phyloP scores from a whole-genome alignment of 2,329 filamentous ascomycete genomes.

The Xylariomycetidae sp. region DNA sequence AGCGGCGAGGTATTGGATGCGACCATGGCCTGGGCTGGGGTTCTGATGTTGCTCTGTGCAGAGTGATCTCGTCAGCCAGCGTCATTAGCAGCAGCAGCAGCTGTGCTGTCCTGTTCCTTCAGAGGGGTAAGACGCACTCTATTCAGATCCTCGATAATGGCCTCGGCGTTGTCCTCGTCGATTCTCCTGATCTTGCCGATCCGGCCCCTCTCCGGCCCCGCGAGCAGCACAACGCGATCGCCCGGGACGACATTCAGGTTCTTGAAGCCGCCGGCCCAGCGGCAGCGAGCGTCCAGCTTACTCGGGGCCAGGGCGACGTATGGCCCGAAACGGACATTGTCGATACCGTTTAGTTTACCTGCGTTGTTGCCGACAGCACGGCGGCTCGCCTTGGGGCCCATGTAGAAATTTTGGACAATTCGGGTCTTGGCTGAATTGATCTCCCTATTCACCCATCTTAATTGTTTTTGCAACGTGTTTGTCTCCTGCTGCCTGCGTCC shows the following conservation, averaged over 20 bases:
- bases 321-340: no score
- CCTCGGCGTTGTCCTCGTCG: constrained; percentile 45
- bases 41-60: constrained; percentile 30
- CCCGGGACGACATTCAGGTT: constrained; percentile 58
- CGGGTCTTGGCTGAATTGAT: constrained; percentile 46
- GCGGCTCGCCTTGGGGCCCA: constrained; percentile 73
- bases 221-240: constrained; percentile 77
- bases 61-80: background rate
- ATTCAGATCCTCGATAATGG: constrained; percentile 57
- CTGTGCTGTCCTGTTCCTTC: no score
- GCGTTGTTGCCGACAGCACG: no score
- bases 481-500: no score
- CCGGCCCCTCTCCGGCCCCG: constrained; percentile 74
- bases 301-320: no score
- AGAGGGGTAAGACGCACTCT: constrained; percentile 43
- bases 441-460: constrained; percentile 22
- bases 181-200: constrained; percentile 67
- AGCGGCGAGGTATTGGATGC: constrained; percentile 35
- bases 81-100: no score
- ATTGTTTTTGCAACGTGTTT: no score
- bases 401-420: no score
- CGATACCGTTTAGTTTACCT: no score
- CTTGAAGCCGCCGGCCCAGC: constrained; percentile 49
- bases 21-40: constrained; percentile 34
- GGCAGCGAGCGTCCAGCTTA: constrained; percentile 21